These are phyloP conservation scores for Pseudogymnoascus sp. DNA, from an alignment of 2,329 filamentous ascomycete genomes.

Conservation along the genomic window DNA sequence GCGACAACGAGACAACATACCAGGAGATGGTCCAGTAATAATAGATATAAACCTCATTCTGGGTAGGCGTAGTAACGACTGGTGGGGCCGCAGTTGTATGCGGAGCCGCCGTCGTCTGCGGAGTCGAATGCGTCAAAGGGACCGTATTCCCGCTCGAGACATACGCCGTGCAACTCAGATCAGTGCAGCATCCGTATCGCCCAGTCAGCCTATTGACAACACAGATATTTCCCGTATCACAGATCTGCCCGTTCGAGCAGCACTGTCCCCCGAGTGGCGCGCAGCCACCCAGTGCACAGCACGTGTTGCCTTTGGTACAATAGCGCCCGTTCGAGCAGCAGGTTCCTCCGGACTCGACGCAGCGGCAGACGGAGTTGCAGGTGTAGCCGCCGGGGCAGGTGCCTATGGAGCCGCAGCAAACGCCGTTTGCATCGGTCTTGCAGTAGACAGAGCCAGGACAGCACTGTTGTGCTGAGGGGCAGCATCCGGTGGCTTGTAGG, in stretches of 20 bases:
- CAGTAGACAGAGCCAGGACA: background rate
- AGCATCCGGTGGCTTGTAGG: background rate
- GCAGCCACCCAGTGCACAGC: background rate
- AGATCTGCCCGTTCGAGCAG: background rate
- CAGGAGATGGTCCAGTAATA: background rate
- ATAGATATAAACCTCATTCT: background rate
- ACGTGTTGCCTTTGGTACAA: background rate
- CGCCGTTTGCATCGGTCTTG: background rate
- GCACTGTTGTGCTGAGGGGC: background rate
- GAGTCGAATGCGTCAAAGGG: background rate
- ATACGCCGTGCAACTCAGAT: conserved; percentile 6
- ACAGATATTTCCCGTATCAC: background rate
- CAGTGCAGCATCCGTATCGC: background rate
- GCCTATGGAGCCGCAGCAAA: background rate
- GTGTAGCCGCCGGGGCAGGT: background rate
- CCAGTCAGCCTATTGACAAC: background rate
- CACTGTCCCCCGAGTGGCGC: background rate
- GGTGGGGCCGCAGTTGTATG: background rate
- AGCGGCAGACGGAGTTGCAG: background rate
- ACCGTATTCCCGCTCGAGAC: background rate
- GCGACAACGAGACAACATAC: background rate
- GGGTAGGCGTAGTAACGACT: background rate
- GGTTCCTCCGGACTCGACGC: background rate
- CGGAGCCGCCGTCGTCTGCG: background rate
- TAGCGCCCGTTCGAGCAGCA: background rate